Base-by-base conservation (phyloP, 805 yeast genomes). In the Metschnikowia lochheadii region DNA sequence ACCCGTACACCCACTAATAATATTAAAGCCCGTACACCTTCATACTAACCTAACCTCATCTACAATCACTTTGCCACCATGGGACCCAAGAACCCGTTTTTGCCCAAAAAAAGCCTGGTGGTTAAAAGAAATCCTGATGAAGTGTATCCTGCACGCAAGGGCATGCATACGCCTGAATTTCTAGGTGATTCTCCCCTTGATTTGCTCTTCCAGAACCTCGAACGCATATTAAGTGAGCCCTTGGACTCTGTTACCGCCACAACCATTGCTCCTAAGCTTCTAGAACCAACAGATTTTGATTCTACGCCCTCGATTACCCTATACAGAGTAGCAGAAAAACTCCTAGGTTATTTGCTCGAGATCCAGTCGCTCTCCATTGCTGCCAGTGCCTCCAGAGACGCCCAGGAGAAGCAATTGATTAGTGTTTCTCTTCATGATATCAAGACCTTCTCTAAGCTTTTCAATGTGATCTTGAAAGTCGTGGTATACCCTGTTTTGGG, bases 401-500 rank as follows among this genome's bases (percentile, higher is more conserved):
- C 61, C 14, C 52, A 62, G 40, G 47, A 50, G 13, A 56, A 59
- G 39, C 63, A 68, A 44, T 56, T 79, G 45, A 73, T 87, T 10
- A 72, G 85, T 7, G 84, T 92, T 14, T 88, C 97, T 0, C 72
- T 92, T 8, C 90, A 89, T 59, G 98, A 94, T 63, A 83, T 92
- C 77, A 86, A 83, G 62, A 77, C 81, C 3, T 79, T 94, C 49
- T 84, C 86, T 34, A 78, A 75, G 20, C 62, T 92, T 40, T 65
- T 86, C 17, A 85, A 84, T 55, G 51, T 85, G 10, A 72, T 91
- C 1, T 80, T 90, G 0, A 66, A 85, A 1, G 85, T 83, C 55
- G 91, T 96, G 0, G 73, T 92, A 0, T 85, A 85, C 56, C 81
- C 90, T 0, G 78, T 80, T 46, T 54, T 89, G 0, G 79, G 83